These are phyloP conservation scores for Calocybe indica DNA, from an alignment of 768 basidiomycete species.

Conservation along the genomic window DNA sequence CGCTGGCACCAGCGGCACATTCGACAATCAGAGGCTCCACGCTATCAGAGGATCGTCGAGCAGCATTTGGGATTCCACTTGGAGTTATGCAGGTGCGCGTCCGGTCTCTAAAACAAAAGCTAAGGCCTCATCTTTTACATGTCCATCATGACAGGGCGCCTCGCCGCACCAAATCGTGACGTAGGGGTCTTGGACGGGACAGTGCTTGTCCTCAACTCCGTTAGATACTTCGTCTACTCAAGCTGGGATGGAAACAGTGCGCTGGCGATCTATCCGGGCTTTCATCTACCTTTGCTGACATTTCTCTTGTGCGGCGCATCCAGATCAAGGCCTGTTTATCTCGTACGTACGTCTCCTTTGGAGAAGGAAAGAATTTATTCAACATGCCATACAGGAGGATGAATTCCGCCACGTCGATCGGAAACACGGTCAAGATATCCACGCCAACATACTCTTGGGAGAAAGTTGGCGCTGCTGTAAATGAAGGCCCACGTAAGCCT, in stretches of 20 bases:
- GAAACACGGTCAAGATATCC: conserved; percentile 24
- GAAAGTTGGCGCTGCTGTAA: conserved; percentile 22
- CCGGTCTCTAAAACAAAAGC: background rate
- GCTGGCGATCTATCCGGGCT: background rate
- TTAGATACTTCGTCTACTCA: conserved; percentile 25
- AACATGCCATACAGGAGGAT: conserved; percentile 14
- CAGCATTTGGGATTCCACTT: conserved; percentile 26
- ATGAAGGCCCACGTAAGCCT: conserved; percentile 21
- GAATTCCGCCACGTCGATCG: conserved; percentile 23
- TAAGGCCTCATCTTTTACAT: background rate
- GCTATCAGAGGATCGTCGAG: conserved; percentile 23
- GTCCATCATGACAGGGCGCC: conserved; percentile 13
- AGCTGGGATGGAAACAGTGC: conserved; percentile 24
- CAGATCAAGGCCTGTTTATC: conserved; percentile 28
- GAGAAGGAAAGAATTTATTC: background rate
- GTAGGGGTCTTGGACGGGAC: conserved; percentile 30
- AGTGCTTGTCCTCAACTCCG: conserved; percentile 16
- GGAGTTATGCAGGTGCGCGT: conserved; percentile 22
- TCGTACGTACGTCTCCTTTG: conserved; percentile 10
- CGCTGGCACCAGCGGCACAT: conserved; percentile 22
- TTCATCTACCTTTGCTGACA: background rate
- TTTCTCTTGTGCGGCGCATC: background rate
- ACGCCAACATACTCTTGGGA: conserved; percentile 27
- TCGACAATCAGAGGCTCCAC: conserved; percentile 27
- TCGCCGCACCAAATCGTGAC: conserved; percentile 24